phyloP scores from a whole-genome alignment of 441 rosid species.

The Capsella rubella region DNA sequence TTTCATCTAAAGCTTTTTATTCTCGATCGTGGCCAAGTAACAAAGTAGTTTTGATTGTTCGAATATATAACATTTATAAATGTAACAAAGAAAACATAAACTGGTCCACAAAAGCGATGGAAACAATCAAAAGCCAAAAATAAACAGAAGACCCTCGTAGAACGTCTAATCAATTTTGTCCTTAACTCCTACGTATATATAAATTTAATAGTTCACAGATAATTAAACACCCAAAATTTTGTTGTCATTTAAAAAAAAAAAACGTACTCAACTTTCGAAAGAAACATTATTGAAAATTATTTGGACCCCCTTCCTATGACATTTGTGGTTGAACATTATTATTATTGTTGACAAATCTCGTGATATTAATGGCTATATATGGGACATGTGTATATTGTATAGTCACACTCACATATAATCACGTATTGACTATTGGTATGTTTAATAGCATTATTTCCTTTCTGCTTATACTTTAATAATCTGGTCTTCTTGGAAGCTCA shows the following conservation, averaged over 20 bases:
- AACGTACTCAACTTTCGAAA: constrained; percentile 34
- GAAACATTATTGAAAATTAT: constrained; percentile 24
- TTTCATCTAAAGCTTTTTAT: not conserved
- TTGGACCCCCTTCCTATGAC: constrained; percentile 40
- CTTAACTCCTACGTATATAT: constrained; percentile 15
- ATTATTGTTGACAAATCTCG: constrained; percentile 40
- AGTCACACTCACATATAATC: constrained; percentile 37
- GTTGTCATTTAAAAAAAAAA: not conserved
- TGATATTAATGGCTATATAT: constrained; percentile 39
- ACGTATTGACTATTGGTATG: constrained; percentile 13
- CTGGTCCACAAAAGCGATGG: constrained; percentile 39
- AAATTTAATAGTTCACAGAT: constrained; percentile 17
- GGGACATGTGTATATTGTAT: constrained; percentile 41
- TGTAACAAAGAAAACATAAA: constrained; percentile 30
- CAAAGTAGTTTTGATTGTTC: constrained; percentile 21
- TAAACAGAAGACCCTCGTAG: constrained; percentile 32
- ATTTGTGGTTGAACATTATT: constrained; percentile 43
- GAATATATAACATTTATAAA: not conserved
- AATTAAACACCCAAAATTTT: constrained; percentile 3
- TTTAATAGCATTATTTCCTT: not conserved
- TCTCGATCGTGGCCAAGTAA: constrained; percentile 1
- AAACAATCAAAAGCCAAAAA: constrained; percentile 35
- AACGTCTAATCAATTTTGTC: constrained; percentile 40
- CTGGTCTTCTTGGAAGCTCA: constrained; percentile 3
- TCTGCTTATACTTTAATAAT: constrained; percentile 12